Evolutionary conservation across 164 flowering plant genomes (phyloP), one percentile per base, ranked within the genome.

Genomic region (Chimonanthus praecox): DNA sequence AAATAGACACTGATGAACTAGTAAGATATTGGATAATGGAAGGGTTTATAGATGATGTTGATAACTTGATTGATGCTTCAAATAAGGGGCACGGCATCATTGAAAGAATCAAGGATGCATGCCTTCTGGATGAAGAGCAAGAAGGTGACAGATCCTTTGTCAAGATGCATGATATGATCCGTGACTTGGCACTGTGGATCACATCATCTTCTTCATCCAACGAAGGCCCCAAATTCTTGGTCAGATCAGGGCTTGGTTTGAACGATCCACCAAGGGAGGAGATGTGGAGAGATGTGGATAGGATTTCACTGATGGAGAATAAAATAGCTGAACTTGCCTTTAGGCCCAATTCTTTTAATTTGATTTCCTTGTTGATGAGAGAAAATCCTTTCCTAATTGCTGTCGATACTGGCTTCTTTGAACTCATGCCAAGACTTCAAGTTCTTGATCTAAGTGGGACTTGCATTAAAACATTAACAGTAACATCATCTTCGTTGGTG

Each of bases 101-200:
- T 15, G 62, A 44, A n/a, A 73, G 47, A 8, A 60, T 51, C 33
- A 73, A 65, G 58, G 70, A 49, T 15, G 48, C 70, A 50, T 73
- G 75, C 49, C 49, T 73, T 18, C 33, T 73, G 45, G 75, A 73
- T 47, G 44, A 50, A 13, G 70, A 70, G 4, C 3, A 16, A 44
- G 5, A 43, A 71, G 15, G 49, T 21, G n/a, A 33, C 16, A 3
- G 3, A 11, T 8, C 15, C 0, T 46, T 15, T 1, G 51, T 73
- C 5, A 73, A 73, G 69, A 65, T 73, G 50, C 64, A 73, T 16
- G 62, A 33, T 63, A 43, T 73, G 48, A 50, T 73, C 7, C 70
- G 50, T 49, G 70, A 66, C 51, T 15, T 73, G 64, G 75, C 71
- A 5, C 4, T 73, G 18, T 73, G 50, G 70, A 67, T 67, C 9